These are phyloP conservation scores for Ustulina deusta DNA, from an alignment of 2,329 filamentous ascomycete genomes.

Conservation along the genomic window DNA sequence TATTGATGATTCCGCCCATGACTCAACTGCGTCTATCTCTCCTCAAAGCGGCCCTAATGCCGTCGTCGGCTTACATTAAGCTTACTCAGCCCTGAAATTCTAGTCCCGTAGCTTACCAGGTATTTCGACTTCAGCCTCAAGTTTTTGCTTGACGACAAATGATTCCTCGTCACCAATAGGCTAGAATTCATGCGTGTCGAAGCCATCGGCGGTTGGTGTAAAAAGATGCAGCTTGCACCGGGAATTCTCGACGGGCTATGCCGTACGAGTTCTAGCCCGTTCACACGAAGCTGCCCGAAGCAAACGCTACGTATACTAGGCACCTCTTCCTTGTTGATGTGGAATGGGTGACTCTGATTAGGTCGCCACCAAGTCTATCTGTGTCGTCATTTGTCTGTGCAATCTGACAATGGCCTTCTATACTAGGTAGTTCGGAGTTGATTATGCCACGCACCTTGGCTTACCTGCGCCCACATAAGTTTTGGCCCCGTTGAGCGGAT, in stretches of 20 bases:
- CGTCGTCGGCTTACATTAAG: conserved; percentile 3
- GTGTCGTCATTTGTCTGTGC: conserved; percentile 16
- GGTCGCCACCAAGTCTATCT: conserved; percentile 5
- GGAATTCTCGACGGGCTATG: background rate
- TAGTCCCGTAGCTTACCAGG: background rate
- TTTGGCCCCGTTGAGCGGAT: background rate
- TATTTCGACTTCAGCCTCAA: conserved; percentile 16
- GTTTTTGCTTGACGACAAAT: conserved; percentile 14
- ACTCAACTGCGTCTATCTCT: conserved; percentile 4
- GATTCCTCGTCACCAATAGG: background rate
- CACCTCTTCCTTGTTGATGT: background rate
- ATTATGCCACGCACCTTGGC: background rate
- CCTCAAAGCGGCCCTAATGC: background rate
- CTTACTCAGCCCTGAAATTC: conserved; percentile 5
- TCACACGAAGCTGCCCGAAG: background rate
- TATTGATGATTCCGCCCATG: conserved; percentile 9
- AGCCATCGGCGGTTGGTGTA: background rate
- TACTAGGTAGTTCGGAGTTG: background rate
- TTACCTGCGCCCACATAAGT: background rate
- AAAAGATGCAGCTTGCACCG: too few species aligned
- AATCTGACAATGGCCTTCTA: background rate
- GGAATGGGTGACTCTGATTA: background rate
- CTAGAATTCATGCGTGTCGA: background rate
- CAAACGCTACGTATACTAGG: too few species aligned
- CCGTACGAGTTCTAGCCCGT: background rate